Evolutionary conservation across 2,329 filamentous ascomycete species (phyloP), one percentile per base, ranked within the genome.

Genomic region (Alternaria triticimaculans): DNA sequence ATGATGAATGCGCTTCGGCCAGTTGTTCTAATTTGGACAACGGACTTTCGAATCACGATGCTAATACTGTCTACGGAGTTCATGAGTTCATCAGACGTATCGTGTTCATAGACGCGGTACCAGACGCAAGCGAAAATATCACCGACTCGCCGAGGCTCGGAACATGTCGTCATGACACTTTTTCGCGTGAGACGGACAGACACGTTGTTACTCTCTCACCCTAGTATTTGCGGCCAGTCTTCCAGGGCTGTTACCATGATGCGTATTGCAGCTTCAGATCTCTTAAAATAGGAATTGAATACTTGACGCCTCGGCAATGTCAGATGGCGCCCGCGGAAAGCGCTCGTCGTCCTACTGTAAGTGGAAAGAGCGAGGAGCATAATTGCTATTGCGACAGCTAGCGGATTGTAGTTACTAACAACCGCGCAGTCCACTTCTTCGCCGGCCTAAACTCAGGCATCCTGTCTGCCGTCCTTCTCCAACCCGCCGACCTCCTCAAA

Each of bases 401-500:
- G 37, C 18, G 18, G 3, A 30, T 15, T 4, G 4, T 8, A 33
- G 6, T 14, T 6, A 11, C 21, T 30, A 26, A 60, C 37, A 8
- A 14, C 5, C 6, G 23, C 18, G 25, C 60, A 80, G 78, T 93
- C 79, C 96, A 98, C 83, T 97, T 98, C 80, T 82, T 90, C 70
- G 95, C 94, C 67, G 96, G 96, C 67, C 88, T 98, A 60, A 88
- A 89, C 75, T 97, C 94, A 8, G 96, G 96, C 73, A 87, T 97
- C 55, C 88, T 93, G 68, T 96, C 94, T 56, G 94, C 96, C 59
- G 89, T 97, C 63, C 89, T 98, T 59, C 88, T 99, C 15, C 96
- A 99, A 81, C 96, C 96, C 25, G 92, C 96, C 75, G 96, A 99
- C 82, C 90, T 99, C 5, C 89, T 99, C 78, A 99, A 99, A 82